Base-by-base conservation (phyloP, 139 green algal species). In the Trebouxia sp. region DNA sequence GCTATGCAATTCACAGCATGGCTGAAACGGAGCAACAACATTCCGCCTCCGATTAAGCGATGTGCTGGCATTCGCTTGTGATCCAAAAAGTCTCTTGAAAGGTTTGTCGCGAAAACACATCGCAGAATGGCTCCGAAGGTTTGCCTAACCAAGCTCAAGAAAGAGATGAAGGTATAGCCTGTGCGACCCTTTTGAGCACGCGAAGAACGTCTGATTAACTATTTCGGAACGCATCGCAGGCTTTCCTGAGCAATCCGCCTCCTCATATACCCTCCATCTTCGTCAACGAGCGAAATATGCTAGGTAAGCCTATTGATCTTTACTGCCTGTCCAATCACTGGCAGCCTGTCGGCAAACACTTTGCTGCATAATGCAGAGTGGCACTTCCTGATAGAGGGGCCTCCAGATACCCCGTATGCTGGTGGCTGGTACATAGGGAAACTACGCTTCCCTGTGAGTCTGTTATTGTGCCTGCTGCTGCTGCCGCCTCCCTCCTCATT, bases 351-450 rank as follows among this genome's bases (percentile, higher is more conserved):
- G n/a, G n/a, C n/a, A n/a, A n/a, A n/a, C n/a, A n/a, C n/a, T n/a
- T n/a, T n/a, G n/a, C 24, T 8, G 24, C n/a, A 69, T 35, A 15
- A 35, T 77, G 69, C 42, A 77, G 41, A 77, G 55, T 82, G 83
- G 82, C 77, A 82, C 65, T 85, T 79, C 75, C 85, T 91, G 2
- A 69, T 95, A 1, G 88, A 94, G 35, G 92, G 92, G 65, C 83
- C 32, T 47, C 84, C 58, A 37, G 87, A 80, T 1, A 92, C 87
- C 0, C 84, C 90, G 10, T 96, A 91, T 79, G 79, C 89, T 22
- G 92, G 91, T 8, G 94, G 94, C 24, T 67, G 91, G 39, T 98
- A 97, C 65, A 90, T 96, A 37, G 94, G 94, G 74, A 92, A 92
- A 75, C 66, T 94, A 24, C 65, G 88, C 1, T 94, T 95, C 76